A percentile compares a stretch with the other conserved stretches of the same genome.
These are phyloP conservation scores for Russula vinacea DNA, from an alignment of 768 basidiomycete genomes.

Conservation along the genomic window DNA sequence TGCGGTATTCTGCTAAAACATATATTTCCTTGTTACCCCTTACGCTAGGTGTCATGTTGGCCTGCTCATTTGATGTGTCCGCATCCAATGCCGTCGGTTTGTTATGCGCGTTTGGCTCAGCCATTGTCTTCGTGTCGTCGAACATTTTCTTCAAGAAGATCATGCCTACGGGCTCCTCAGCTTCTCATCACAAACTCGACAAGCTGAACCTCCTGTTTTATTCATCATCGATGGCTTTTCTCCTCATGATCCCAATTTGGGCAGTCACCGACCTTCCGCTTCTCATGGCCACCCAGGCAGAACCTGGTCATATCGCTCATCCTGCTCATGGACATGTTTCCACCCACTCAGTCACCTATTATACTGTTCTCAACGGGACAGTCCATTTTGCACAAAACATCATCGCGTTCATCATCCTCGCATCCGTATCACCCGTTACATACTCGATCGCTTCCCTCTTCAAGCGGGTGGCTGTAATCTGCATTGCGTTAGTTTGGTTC, in stretches of 20 bases:
- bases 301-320: slow-evolving; percentile 45
- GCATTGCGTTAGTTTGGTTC: slow-evolving; percentile 97
- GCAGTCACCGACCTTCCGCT: slow-evolving; percentile 78
- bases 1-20: slow-evolving; percentile 87
- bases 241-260: slow-evolving; percentile 97
- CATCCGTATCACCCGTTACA: slow-evolving; percentile 95
- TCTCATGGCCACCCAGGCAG: slow-evolving; percentile 47
- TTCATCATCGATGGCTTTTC: slow-evolving; percentile 89
- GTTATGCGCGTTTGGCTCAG: slow-evolving; percentile 95
- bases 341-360: slow-evolving; percentile 66
- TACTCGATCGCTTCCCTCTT: slow-evolving; percentile 98
- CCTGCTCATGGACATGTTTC: slow-evolving; percentile 46
- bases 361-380: slow-evolving; percentile 91
- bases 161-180: slow-evolving; percentile 58
- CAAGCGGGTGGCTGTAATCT: slow-evolving; percentile 97
- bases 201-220: slow-evolving; percentile 95
- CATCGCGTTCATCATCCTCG: slow-evolving; percentile 93
- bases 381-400: slow-evolving; percentile 98
- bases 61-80: slow-evolving; percentile 89
- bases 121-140: slow-evolving; percentile 93
- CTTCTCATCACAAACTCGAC: slow-evolving; percentile 76
- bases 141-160: slow-evolving; percentile 99
- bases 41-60: slow-evolving; percentile 95
- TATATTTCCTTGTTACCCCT: slow-evolving; percentile 93
- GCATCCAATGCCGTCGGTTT: slow-evolving; percentile 82